Evolutionary conservation across 2,329 filamentous ascomycete species (phyloP).

Genomic region (Colletotrichum tofieldiae): DNA sequence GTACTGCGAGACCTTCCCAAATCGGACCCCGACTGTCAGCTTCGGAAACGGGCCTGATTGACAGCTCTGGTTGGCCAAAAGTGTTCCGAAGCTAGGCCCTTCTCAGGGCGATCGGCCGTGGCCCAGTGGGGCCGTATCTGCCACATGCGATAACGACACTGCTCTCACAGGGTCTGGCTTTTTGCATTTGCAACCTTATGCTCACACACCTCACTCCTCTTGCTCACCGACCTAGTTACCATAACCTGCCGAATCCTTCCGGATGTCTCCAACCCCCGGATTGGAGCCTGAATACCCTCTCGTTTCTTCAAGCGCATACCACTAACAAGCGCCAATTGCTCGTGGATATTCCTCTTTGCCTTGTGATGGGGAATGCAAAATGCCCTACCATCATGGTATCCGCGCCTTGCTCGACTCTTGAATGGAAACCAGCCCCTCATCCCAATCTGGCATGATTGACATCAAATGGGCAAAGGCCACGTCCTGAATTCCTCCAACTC

Average conservation of each 20-base stretch:
- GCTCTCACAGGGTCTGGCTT: not conserved
- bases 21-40: not conserved
- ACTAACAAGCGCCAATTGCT: not conserved
- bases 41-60: not conserved
- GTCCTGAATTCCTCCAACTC: conserved; percentile 20
- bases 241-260: not conserved
- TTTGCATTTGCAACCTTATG: not conserved
- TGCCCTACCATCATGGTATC: not conserved
- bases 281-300: not conserved
- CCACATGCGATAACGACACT: conserved; percentile 9
- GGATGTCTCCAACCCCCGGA: not conserved
- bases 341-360: not conserved
- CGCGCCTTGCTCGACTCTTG: not conserved
- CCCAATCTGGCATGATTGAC: not conserved
- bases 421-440: not conserved
- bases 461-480: conserved; percentile 8
- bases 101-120: conserved; percentile 21
- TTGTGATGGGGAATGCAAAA: not conserved
- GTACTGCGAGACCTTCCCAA: not conserved
- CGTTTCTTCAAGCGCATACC: not conserved
- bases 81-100: conserved; percentile 21
- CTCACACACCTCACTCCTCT: not conserved
- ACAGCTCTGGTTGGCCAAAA: not conserved
- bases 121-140: conserved; percentile 18
- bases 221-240: not conserved